phyloP scores from a whole-genome alignment of 192 early-diverging fungal species.

The Globomyces pollinis-pini region DNA sequence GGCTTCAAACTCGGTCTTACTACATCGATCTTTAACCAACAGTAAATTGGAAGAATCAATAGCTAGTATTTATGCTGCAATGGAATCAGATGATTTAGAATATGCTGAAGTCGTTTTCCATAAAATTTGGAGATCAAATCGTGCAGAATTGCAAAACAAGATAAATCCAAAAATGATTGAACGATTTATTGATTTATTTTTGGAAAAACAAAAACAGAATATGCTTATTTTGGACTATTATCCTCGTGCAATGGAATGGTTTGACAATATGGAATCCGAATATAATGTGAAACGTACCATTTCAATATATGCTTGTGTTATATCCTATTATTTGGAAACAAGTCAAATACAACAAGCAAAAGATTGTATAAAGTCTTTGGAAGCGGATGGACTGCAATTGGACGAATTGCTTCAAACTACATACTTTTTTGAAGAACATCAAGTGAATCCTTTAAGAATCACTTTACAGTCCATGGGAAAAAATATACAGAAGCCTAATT shows the following conservation, averaged over 20 bases:
- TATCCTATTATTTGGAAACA: neutral
- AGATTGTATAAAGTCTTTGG: neutral
- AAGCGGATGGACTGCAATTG: neutral
- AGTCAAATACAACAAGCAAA: neutral
- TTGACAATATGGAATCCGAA: neutral
- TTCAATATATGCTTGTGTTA: neutral
- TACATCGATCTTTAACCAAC: neutral
- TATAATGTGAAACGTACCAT: neutral
- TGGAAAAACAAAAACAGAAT: neutral
- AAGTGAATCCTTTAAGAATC: neutral
- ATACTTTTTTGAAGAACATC: neutral
- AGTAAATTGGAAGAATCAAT: neutral
- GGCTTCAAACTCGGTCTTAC: neutral
- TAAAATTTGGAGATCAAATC: neutral
- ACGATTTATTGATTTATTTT: neutral
- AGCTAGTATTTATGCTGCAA: neutral
- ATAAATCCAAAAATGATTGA: neutral
- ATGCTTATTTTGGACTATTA: neutral
- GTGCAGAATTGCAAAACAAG: neutral
- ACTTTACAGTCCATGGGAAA: neutral
- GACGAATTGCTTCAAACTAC: neutral
- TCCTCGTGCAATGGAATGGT: slow-evolving; percentile 1
- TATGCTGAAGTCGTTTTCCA: slow-evolving; percentile 2
- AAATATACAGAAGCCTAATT: neutral
- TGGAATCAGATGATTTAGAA: neutral